phyloP scores from a whole-genome alignment of 305 asterid genomes.

The Solanum aculeatissimum region DNA sequence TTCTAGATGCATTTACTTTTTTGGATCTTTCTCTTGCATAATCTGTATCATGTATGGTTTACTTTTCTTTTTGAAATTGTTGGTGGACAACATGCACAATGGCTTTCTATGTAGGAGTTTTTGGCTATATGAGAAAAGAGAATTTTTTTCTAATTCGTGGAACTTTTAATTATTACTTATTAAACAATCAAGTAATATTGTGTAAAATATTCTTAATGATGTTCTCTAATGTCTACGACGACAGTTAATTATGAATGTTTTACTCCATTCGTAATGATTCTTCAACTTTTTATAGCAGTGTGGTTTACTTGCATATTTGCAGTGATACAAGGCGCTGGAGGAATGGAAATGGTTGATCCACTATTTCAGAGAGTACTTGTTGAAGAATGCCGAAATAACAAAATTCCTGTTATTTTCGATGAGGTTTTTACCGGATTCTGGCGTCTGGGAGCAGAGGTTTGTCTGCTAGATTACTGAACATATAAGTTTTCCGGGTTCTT shows the following conservation, averaged over 20 bases:
- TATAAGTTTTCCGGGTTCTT: background rate
- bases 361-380: constrained; percentile 85
- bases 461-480: constrained; percentile 2
- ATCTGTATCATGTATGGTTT: background rate
- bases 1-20: background rate
- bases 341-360: constrained; percentile 95
- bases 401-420: constrained; percentile 85
- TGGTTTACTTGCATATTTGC: constrained; percentile 19
- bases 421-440: constrained; percentile 98
- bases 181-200: background rate
- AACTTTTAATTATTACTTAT: background rate
- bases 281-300: background rate
- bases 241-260: background rate
- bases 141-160: background rate
- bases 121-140: background rate
- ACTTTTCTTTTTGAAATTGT: background rate
- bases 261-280: background rate
- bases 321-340: constrained; percentile 96
- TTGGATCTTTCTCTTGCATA: background rate
- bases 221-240: background rate
- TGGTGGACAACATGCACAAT: background rate
- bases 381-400: constrained; percentile 59
- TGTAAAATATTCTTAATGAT: background rate
- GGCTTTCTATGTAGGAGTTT: background rate
- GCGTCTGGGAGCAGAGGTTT: constrained; percentile 95